phyloP scores from a whole-genome alignment of 1,284 basidiomycete species.

The Ustilago trichophora region DNA sequence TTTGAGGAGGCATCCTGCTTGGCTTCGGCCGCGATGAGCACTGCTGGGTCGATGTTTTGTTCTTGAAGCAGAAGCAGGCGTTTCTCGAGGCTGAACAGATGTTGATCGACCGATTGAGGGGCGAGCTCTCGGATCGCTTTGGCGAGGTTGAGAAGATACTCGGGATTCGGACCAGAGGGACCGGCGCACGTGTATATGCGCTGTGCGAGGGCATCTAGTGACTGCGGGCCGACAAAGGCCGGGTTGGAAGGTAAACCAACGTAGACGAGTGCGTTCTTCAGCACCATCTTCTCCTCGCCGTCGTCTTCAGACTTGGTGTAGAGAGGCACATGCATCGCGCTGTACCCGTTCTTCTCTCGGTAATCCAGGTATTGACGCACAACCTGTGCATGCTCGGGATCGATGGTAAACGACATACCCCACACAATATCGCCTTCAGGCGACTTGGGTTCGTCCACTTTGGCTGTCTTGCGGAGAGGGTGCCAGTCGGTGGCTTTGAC shows the following conservation, averaged over 20 bases:
- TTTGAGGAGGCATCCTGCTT: conserved; percentile 4
- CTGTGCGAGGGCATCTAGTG: conserved; percentile 74
- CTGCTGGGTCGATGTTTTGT: conserved; percentile 20
- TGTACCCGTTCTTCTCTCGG: conserved; percentile 76
- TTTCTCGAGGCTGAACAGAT: conserved; percentile 79
- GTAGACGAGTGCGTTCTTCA: conserved; percentile 74
- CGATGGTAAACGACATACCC: conserved; percentile 86
- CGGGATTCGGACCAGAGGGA: conserved; percentile 83
- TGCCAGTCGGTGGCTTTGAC: conserved; percentile 84
- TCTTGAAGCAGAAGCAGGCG: conserved; percentile 44
- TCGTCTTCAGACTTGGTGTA: conserved; percentile 68
- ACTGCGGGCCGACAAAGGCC: conserved; percentile 83
- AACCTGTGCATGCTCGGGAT: conserved; percentile 76
- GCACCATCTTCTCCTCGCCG: conserved; percentile 71
- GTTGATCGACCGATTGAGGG: conserved; percentile 78
- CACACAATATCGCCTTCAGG: conserved; percentile 73
- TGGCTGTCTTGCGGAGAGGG: conserved; percentile 45
- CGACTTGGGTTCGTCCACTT: conserved; percentile 71
- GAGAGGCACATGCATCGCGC: conserved; percentile 48
- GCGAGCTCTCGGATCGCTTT: conserved; percentile 76
- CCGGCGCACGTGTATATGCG: conserved; percentile 79
- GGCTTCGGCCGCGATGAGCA: conserved; percentile 25
- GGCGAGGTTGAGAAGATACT: conserved; percentile 80
- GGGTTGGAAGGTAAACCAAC: conserved; percentile 80
- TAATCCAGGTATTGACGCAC: conserved; percentile 84